These are phyloP conservation scores for Triticum dicoccoides DNA, from an alignment of 176 grass and related monocot genomes.

Conservation along the genomic window DNA sequence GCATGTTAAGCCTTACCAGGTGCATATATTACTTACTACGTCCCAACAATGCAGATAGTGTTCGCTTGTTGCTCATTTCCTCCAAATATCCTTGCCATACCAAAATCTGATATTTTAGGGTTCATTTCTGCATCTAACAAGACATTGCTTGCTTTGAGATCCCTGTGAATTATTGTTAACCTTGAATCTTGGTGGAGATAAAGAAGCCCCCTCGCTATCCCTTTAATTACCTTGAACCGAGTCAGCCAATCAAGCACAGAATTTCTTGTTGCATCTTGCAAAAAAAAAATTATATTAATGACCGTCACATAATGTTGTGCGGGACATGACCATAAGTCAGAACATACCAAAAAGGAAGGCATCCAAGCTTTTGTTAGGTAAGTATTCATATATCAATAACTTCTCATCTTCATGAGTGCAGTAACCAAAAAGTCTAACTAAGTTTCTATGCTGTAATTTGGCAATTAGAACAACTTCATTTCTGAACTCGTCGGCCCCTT, in stretches of 20 bases:
- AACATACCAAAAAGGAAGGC: slow-evolving; percentile 35
- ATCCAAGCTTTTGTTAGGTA: slow-evolving; percentile 62
- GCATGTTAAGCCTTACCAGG: not conserved
- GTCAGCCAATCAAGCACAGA: slow-evolving; percentile 20
- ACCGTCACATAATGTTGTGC: not conserved
- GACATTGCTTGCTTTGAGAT: slow-evolving; percentile 49
- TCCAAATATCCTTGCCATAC: slow-evolving; percentile 45
- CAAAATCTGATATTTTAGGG: slow-evolving; percentile 59
- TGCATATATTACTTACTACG: slow-evolving; percentile 38
- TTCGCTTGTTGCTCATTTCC: slow-evolving; percentile 25
- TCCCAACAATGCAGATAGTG: slow-evolving; percentile 33
- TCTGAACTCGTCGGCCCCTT: slow-evolving; percentile 43
- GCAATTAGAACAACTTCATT: slow-evolving; percentile 59
- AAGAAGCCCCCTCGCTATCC: slow-evolving; percentile 40
- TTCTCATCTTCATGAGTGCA: slow-evolving; percentile 48
- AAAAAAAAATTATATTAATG: not conserved
- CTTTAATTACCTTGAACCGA: slow-evolving; percentile 39
- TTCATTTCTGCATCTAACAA: slow-evolving; percentile 42
- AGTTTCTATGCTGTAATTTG: slow-evolving; percentile 56
- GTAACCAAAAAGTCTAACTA: slow-evolving; percentile 42
- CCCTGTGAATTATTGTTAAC: slow-evolving; percentile 36
- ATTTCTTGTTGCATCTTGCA: not conserved
- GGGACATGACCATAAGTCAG: not conserved
- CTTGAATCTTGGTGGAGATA: slow-evolving; percentile 61
- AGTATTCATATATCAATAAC: slow-evolving; percentile 52